Evolutionary conservation across 2,329 filamentous ascomycete genomes (phyloP).

Genomic region (Pseudocercospora fuligena): DNA sequence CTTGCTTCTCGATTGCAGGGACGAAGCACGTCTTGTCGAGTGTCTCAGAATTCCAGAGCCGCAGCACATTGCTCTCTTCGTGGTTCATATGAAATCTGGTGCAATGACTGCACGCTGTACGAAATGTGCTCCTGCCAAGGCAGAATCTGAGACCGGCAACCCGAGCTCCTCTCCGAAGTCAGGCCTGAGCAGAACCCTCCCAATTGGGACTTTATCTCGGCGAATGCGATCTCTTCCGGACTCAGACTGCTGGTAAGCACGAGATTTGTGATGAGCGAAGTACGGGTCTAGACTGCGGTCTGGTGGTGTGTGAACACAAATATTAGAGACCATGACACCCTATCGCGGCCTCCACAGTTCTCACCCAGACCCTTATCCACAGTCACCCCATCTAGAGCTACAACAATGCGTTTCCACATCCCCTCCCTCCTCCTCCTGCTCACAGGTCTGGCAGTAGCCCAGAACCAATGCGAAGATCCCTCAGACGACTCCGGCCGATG

Average conservation of each 20-base stretch:
- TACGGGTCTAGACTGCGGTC: background rate
- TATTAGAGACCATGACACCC: background rate
- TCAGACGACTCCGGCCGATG: constrained; percentile 2
- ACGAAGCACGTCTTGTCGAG: background rate
- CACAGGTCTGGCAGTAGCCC: background rate
- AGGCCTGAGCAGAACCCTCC: background rate
- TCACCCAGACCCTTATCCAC: background rate
- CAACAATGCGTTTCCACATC: background rate
- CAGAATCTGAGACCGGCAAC: background rate
- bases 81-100: too few relatives aligned
- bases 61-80: background rate
- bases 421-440: background rate
- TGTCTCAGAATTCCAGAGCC: background rate
- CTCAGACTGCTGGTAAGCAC: background rate
- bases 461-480: constrained; percentile 5
- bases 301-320: background rate
- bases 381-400: background rate
- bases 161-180: background rate
- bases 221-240: background rate
- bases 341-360: background rate
- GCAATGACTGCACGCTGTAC: background rate
- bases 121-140: background rate
- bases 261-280: background rate
- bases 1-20: background rate
- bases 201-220: background rate